Evolutionary conservation across 805 yeast genomes (phyloP).

Genomic region (Yarrowia sp.): DNA sequence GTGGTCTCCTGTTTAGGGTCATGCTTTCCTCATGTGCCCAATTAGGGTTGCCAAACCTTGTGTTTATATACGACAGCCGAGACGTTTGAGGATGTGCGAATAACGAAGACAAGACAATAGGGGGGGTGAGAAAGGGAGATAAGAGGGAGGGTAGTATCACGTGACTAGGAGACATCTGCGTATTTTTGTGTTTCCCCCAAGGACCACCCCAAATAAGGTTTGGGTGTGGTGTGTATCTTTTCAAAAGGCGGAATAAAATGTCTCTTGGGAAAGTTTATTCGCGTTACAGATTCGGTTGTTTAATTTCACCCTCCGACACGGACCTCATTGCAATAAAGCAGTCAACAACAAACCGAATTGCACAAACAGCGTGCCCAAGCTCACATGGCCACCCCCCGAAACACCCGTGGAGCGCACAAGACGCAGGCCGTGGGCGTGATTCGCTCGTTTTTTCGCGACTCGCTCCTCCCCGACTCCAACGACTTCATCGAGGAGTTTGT

Average conservation of each 20-base stretch:
- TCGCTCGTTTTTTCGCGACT: constrained; percentile 3
- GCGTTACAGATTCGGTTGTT: constrained; percentile 19
- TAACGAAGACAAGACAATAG: background rate
- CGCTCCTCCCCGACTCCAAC: background rate
- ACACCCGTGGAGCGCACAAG: background rate
- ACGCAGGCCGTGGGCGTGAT: constrained; percentile 11
- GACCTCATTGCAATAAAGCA: too few species aligned
- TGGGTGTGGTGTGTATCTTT: background rate
- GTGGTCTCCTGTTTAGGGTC: constrained; percentile 9
- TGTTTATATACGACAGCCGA: constrained; percentile 4
- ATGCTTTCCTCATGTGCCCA: constrained; percentile 25
- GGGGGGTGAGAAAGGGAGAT: too few species aligned
- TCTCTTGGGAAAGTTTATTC: constrained; percentile 20
- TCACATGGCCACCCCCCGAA: background rate
- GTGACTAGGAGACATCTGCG: background rate
- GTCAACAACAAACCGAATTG: too few species aligned
- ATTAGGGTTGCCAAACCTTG: constrained; percentile 19
- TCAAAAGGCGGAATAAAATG: constrained; percentile 26
- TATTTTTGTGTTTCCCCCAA: background rate
- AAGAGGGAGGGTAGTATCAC: background rate
- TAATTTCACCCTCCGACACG: constrained; percentile 1
- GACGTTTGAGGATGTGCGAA: background rate
- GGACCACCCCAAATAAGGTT: background rate
- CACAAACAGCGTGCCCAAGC: too few species aligned
- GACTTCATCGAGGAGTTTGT: constrained; percentile 11